These are phyloP conservation scores for Cyanophora paradoxa DNA, from an alignment of 78 protist species.

Conservation along the genomic window DNA sequence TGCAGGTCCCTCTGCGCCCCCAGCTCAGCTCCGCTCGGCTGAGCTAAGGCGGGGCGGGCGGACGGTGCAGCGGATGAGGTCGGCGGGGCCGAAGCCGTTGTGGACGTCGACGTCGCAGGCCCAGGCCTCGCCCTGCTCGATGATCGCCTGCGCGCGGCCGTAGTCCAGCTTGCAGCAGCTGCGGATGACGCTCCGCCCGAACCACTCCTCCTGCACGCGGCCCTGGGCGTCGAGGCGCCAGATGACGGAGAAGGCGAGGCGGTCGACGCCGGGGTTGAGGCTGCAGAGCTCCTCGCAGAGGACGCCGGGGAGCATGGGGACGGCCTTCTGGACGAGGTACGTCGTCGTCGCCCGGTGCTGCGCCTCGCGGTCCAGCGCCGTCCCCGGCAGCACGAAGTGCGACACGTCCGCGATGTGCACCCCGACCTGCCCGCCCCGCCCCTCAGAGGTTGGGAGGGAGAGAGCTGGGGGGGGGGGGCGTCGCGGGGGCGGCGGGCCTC, in stretches of 20 bases:
- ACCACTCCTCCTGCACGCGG: background rate
- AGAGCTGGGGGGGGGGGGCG: too few species aligned
- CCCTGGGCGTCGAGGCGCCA: constrained; percentile 35
- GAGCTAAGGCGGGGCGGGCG: too few species aligned
- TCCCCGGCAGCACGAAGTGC: constrained; percentile 37
- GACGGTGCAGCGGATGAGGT: too few species aligned
- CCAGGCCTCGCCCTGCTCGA: too few species aligned
- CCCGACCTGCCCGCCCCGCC: too few species aligned
- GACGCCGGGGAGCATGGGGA: constrained; percentile 47
- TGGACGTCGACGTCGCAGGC: too few species aligned
- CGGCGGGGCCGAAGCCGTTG: too few species aligned
- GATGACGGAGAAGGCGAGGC: constrained; percentile 75
- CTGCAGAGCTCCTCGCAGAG: constrained; percentile 66
- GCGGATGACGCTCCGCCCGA: background rate
- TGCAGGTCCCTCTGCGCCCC: background rate
- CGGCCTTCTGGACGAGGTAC: constrained; percentile 28
- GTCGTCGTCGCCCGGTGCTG: background rate
- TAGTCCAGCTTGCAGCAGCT: background rate
- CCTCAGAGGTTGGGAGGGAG: too few species aligned
- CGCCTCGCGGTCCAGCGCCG: constrained; percentile 47
- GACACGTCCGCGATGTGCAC: constrained; percentile 66
- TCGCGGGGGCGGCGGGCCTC: too few species aligned
- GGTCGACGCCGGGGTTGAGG: constrained; percentile 77
- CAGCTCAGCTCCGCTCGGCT: background rate
- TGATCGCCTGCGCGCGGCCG: background rate